These are phyloP conservation scores for Starmerella bombi DNA, from an alignment of 805 yeast species.

Conservation along the genomic window DNA sequence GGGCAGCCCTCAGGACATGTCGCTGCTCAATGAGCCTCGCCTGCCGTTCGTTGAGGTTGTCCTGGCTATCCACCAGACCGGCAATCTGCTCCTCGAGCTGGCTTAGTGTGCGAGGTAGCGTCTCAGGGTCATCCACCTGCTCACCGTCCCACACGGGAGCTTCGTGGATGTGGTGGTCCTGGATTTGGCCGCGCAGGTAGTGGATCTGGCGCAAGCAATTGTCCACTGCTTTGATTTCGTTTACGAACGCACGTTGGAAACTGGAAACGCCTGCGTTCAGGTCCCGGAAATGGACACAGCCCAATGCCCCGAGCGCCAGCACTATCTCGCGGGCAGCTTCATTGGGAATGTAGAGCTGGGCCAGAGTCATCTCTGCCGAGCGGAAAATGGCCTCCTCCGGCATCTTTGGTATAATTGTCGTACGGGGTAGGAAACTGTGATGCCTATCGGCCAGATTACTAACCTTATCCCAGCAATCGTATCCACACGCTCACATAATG, in stretches of 20 bases:
- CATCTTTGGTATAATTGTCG: not conserved
- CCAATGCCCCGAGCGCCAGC: conserved; percentile 75
- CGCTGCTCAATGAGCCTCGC: conserved; percentile 58
- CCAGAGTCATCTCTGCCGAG: conserved; percentile 94
- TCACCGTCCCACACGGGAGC: conserved; percentile 32
- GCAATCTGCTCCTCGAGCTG: conserved; percentile 59
- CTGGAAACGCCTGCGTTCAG: conserved; percentile 65
- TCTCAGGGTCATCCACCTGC: conserved; percentile 48
- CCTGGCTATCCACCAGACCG: conserved; percentile 58
- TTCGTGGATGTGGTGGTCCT: conserved; percentile 23
- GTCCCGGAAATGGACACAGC: conserved; percentile 79
- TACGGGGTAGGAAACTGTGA: not conserved
- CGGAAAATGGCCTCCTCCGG: conserved; percentile 30
- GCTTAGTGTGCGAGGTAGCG: conserved; percentile 46
- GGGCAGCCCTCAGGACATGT: conserved; percentile 41
- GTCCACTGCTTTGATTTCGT: conserved; percentile 71
- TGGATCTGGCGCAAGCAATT: conserved; percentile 78
- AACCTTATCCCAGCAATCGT: not conserved
- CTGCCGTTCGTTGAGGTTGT: conserved; percentile 48
- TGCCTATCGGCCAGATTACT: no score
- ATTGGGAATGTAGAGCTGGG: conserved; percentile 80
- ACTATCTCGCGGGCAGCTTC: conserved; percentile 81
- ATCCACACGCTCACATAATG: no score
- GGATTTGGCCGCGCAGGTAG: conserved; percentile 26
- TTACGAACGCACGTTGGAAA: conserved; percentile 83